These are phyloP conservation scores for Phytophthora cryptogea DNA, from an alignment of 352 stramenopile species.

Conservation along the genomic window DNA sequence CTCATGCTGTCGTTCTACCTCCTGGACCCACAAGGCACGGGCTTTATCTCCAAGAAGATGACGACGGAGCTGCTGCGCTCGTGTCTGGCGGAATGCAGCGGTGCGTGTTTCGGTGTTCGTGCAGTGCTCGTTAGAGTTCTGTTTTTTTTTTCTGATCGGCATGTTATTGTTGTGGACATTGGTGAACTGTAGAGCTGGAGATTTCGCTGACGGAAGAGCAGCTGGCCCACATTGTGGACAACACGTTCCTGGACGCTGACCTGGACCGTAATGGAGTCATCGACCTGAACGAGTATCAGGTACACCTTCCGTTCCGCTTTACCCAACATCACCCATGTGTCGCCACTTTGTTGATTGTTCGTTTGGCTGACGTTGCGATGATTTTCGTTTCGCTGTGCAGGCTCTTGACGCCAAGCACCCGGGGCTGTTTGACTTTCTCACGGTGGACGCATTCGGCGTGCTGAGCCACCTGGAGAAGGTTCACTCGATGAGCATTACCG, in stretches of 20 bases:
- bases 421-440: slow-evolving; percentile 86
- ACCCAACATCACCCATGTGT: neutral
- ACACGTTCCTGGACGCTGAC: slow-evolving; percentile 85
- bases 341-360: neutral
- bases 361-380: neutral
- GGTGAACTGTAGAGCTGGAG: slow-evolving; percentile 57
- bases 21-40: slow-evolving; percentile 75
- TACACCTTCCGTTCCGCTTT: slow-evolving; percentile 17
- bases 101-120: slow-evolving; percentile 32
- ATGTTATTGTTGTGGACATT: neutral
- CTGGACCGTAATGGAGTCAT: slow-evolving; percentile 78
- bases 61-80: slow-evolving; percentile 83
- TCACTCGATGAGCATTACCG: slow-evolving; percentile 71
- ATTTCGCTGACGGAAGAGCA: slow-evolving; percentile 80
- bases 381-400: slow-evolving; percentile 24
- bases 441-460: slow-evolving; percentile 81
- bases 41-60: slow-evolving; percentile 84
- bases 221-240: slow-evolving; percentile 79
- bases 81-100: slow-evolving; percentile 84
- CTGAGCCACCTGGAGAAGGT: slow-evolving; percentile 86
- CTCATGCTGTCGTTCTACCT: slow-evolving; percentile 87
- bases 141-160: slow-evolving; percentile 10
- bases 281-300: slow-evolving; percentile 82
- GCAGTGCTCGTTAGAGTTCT: neutral
- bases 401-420: slow-evolving; percentile 82